Evolutionary conservation across 106 monocot genomes (phyloP), one percentile per base, ranked within the genome.

Genomic region (Dendrobium huoshanense): DNA sequence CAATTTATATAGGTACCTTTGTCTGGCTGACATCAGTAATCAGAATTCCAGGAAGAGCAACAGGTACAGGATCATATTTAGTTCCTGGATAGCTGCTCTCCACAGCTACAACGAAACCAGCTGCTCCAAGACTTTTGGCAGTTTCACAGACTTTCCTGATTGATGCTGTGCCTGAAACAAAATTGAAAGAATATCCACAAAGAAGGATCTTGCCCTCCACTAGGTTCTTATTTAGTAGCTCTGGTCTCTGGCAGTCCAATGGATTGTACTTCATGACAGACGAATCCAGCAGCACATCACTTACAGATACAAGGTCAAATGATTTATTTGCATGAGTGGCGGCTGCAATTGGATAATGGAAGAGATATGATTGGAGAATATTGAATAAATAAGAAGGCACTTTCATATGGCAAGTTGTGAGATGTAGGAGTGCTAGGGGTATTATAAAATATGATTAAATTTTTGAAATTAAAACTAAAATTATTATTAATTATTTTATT

Each of bases 131-230:
- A 85, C 54, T 88, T 75, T 84, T 92, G 5, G 94, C 92, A 29
- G 97, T 98, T 73, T 98, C 81, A 78, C 91, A 92, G 8, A 92
- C 94, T 74, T 91, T 98, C 80, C 89, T 94, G 79, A 98, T 89
- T 24, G 97, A 98, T 85, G 97, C 94, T 51, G 84, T 94, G 31
- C 97, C 97, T 47, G 94, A 94, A 79, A 98, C 78, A 75, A 92
- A 98, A 82, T 88, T 98, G 84, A 94, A 98, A 27, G 97, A 98
- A 83, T 92, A 98, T 6, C 97, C 97, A 85, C 97, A 98, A 49
- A 98, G 81, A 75, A 98, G 87, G 77, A 98, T 94, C 13, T 87
- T 94, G 37, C 94, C 97, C 56, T 88, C 88, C 78, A 98, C 85
- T 75, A 82, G 82, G 19, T 85, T 90, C 88, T 82, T 98, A 85